phyloP scores from a whole-genome alignment of 371 early-diverging fungal genomes.

The Blastocladiella emersonii region DNA sequence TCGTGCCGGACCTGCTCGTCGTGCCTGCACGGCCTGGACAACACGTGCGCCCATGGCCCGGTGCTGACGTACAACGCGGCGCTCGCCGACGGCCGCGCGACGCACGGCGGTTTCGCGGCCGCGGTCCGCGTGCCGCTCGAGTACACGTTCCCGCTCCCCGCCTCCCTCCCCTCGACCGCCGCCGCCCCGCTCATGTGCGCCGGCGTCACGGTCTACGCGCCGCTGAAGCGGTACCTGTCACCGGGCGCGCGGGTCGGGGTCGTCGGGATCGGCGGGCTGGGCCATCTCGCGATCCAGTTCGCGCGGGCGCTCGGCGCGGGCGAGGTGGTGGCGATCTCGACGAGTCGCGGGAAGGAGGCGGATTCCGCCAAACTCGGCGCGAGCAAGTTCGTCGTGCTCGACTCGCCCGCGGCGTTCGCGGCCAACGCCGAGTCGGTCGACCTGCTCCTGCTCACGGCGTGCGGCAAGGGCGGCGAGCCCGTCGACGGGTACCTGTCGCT shows the following conservation, averaged over 20 bases:
- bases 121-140: constrained; percentile 40
- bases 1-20: constrained; percentile 5
- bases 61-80: constrained; percentile 36
- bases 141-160: constrained; percentile 47
- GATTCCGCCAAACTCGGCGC: constrained; percentile 48
- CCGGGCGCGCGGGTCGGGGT: constrained; percentile 22
- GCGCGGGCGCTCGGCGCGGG: constrained; percentile 46
- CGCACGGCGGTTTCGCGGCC: constrained; percentile 56
- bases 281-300: constrained; percentile 52
- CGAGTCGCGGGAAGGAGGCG: constrained; percentile 45
- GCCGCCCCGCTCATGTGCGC: constrained; percentile 55
- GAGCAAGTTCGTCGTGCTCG: constrained; percentile 28
- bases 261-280: constrained; percentile 55
- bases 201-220: constrained; percentile 50
- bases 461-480: too few species aligned
- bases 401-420: background rate
- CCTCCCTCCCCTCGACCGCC: constrained; percentile 28
- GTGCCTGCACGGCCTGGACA: constrained; percentile 4
- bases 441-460: constrained; percentile 35
- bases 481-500: constrained; percentile 26
- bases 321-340: constrained; percentile 54
- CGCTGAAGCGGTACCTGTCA: constrained; percentile 19
- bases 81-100: constrained; percentile 1
- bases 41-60: background rate
- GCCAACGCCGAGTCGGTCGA: constrained; percentile 21